Conservation (phyloP, 164 flowering plant species). For the Vitis cinerea region DNA sequence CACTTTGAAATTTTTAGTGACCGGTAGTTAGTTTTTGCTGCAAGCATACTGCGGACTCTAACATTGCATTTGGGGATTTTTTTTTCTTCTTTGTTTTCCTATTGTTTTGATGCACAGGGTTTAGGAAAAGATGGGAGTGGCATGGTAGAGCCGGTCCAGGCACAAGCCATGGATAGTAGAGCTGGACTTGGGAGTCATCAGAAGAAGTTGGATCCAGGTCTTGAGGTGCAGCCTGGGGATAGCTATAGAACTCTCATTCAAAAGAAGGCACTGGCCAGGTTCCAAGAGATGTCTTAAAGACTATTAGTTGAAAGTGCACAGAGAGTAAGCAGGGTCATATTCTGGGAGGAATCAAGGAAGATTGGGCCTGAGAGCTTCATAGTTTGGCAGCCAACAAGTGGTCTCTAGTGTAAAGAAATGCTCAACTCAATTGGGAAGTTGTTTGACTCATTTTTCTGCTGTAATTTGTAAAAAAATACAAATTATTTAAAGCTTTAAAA, state of each 20-base stretch:
- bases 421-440: too few species aligned
- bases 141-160: constrained; percentile 87
- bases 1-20: background rate
- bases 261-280: constrained; percentile 91
- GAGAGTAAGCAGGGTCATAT: too few species aligned
- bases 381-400: too few species aligned
- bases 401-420: too few species aligned
- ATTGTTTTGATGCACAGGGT: constrained; percentile 50
- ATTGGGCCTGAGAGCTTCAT: too few species aligned
- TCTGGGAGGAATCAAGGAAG: too few species aligned
- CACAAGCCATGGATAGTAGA: constrained; percentile 62
- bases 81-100: constrained; percentile 12
- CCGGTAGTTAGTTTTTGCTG: constrained; percentile 1
- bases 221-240: constrained; percentile 90
- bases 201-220: constrained; percentile 70
- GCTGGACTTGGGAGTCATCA: constrained; percentile 92
- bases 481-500: too few species aligned
- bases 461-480: too few species aligned
- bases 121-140: constrained; percentile 98
- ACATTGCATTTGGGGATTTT: constrained; percentile 10
- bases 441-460: too few species aligned
- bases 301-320: too few species aligned
- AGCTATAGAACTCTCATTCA: constrained; percentile 84
- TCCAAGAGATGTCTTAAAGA: constrained; percentile 70
- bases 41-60: constrained; percentile 2